A percentile compares a stretch with the other conserved stretches of the same genome.
Conservation (phyloP, 208 protist genomes). For the Acanthamoeba lenticulata region DNA sequence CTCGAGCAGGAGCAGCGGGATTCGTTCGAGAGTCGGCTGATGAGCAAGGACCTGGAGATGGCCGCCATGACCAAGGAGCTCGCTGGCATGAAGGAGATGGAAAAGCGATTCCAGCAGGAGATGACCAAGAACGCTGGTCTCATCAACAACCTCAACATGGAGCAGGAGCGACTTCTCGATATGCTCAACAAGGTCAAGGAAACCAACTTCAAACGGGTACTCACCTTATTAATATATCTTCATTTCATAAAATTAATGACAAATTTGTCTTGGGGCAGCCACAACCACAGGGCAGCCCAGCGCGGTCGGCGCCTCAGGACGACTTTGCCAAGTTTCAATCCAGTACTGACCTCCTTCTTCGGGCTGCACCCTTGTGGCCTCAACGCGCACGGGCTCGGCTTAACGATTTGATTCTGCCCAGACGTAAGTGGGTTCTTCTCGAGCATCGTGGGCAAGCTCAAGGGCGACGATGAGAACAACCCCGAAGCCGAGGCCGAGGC, state of each 20-base stretch:
- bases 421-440: constrained; percentile 44
- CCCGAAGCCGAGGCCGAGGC: background rate
- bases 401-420: background rate
- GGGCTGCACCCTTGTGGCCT: too few relatives aligned
- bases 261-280: background rate
- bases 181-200: constrained; percentile 1
- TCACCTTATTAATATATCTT: background rate
- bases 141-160: background rate
- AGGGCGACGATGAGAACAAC: background rate
- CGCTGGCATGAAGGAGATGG: background rate
- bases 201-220: background rate
- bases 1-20: background rate
- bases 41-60: background rate
- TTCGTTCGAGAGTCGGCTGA: background rate
- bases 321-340: constrained; percentile 16
- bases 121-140: background rate
- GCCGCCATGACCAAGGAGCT: background rate
- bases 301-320: background rate
- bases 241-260: background rate
- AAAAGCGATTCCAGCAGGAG: background rate
- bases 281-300: background rate
- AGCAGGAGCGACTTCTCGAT: background rate
- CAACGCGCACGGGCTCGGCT: background rate
- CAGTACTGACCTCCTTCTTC: background rate
- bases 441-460: constrained; percentile 18